Percentiles rank a stretch among this genome's conserved stretches.
phyloP scores from a whole-genome alignment of 2,329 filamentous ascomycete genomes.

The Aureobasidium vineae region DNA sequence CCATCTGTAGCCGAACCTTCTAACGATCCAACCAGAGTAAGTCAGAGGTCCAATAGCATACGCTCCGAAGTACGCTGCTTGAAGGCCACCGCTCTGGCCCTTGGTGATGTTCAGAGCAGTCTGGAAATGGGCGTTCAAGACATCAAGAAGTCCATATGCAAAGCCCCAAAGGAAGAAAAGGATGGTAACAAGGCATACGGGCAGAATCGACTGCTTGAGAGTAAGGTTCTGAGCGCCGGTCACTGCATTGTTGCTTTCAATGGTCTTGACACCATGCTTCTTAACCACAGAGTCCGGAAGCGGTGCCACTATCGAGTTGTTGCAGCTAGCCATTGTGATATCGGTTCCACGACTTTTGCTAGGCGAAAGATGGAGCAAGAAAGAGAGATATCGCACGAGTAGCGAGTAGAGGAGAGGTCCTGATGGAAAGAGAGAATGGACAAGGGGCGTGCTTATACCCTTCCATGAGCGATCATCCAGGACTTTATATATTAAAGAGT shows the following conservation, averaged over 20 bases:
- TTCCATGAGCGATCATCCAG: background rate
- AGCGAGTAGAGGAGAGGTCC: background rate
- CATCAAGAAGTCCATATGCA: constrained; percentile 58
- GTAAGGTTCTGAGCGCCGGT: constrained; percentile 47
- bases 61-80: constrained; percentile 52
- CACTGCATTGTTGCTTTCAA: constrained; percentile 21
- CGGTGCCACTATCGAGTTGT: constrained; percentile 18
- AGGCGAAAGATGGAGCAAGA: background rate
- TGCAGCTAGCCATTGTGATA: constrained; percentile 13
- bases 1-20: constrained; percentile 51
- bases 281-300: constrained; percentile 13
- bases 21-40: constrained; percentile 50
- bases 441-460: background rate
- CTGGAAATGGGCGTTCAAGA: constrained; percentile 52
- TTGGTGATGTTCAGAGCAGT: constrained; percentile 45
- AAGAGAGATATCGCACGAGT: background rate
- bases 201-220: constrained; percentile 64
- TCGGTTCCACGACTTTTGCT: background rate
- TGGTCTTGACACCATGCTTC: constrained; percentile 17
- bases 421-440: background rate
- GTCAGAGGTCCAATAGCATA: constrained; percentile 51
- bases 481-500: constrained; percentile 21
- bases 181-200: constrained; percentile 63
- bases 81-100: constrained; percentile 47
- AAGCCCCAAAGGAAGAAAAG: constrained; percentile 65